phyloP scores from a whole-genome alignment of 495 filamentous ascomycete genomes.

The Elaphomyces granulatus region DNA sequence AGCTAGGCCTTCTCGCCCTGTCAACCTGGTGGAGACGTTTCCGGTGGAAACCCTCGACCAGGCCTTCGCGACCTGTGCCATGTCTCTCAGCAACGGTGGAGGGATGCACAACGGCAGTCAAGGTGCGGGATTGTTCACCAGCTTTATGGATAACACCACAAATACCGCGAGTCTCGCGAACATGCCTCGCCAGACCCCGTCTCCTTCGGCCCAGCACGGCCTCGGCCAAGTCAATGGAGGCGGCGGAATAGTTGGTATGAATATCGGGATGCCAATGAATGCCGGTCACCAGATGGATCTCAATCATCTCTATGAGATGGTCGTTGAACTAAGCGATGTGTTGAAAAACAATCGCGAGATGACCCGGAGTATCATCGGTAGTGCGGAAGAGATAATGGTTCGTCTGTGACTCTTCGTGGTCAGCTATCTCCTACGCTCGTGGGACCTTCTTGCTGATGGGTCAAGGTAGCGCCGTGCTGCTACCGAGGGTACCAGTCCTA shows the following conservation, averaged over 20 bases:
- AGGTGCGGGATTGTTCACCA: conserved; percentile 20
- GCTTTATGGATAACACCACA: conserved; percentile 19
- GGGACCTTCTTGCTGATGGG: not conserved
- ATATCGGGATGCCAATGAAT: conserved; percentile 45
- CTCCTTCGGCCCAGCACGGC: conserved; percentile 21
- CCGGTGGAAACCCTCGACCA: conserved; percentile 24
- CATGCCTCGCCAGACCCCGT: conserved; percentile 24
- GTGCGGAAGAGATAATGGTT: conserved; percentile 48
- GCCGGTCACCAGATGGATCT: conserved; percentile 80
- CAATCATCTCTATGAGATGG: conserved; percentile 70
- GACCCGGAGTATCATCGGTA: conserved; percentile 57
- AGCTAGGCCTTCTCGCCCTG: conserved; percentile 8
- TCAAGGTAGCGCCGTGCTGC: conserved; percentile 24
- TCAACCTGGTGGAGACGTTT: conserved; percentile 10
- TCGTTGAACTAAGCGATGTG: conserved; percentile 63
- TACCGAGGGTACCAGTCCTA: conserved; percentile 29
- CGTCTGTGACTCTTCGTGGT: conserved; percentile 11
- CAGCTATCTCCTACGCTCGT: not conserved
- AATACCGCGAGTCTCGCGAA: conserved; percentile 22
- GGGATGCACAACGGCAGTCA: conserved; percentile 20
- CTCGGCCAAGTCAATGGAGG: conserved; percentile 38
- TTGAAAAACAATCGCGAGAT: conserved; percentile 65
- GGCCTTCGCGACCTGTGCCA: conserved; percentile 22
- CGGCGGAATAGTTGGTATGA: conserved; percentile 43
- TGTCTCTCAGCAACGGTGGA: conserved; percentile 25